Conservation (phyloP, 2,329 filamentous ascomycete species). For the Ophiostoma fasciatum region DNA sequence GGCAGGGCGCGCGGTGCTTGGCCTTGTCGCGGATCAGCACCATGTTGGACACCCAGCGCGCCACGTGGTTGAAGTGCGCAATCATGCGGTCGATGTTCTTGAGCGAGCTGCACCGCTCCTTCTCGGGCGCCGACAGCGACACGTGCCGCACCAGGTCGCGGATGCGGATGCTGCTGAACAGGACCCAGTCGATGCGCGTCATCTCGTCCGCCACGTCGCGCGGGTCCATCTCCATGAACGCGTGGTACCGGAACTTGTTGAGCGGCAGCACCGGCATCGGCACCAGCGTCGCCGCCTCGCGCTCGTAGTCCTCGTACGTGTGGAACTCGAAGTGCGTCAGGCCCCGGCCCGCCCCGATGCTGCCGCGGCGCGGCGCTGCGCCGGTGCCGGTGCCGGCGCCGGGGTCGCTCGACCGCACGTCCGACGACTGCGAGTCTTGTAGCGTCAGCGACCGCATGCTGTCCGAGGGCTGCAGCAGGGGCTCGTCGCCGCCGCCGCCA, state of each 20-base stretch:
- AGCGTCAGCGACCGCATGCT: slow-evolving; percentile 34
- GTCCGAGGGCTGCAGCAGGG: slow-evolving; percentile 17
- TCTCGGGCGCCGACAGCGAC: slow-evolving; percentile 54
- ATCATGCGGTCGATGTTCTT: slow-evolving; percentile 91
- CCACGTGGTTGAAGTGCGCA: slow-evolving; percentile 76
- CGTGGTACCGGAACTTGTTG: slow-evolving; percentile 76
- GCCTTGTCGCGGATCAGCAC: slow-evolving; percentile 85
- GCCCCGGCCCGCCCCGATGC: background rate
- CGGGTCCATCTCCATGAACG: slow-evolving; percentile 74
- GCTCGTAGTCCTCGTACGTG: slow-evolving; percentile 65
- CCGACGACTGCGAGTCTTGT: slow-evolving; percentile 26
- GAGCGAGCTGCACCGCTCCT: slow-evolving; percentile 61
- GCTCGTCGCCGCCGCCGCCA: too few relatives aligned
- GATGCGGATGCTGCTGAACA: slow-evolving; percentile 89
- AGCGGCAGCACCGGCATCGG: slow-evolving; percentile 55
- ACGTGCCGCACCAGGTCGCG: slow-evolving; percentile 89
- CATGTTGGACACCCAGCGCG: slow-evolving; percentile 70
- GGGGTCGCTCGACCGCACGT: slow-evolving; percentile 24
- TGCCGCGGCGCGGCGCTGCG: too few relatives aligned
- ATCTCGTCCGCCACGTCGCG: slow-evolving; percentile 82
- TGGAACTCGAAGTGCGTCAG: slow-evolving; percentile 40
- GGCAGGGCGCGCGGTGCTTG: slow-evolving; percentile 78
- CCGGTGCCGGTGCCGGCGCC: slow-evolving; percentile 1
- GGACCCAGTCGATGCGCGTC: slow-evolving; percentile 93
- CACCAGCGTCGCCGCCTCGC: slow-evolving; percentile 57